These are phyloP conservation scores for Paramyrothecium roridum DNA, from an alignment of 2,329 filamentous ascomycete genomes.

Conservation along the genomic window DNA sequence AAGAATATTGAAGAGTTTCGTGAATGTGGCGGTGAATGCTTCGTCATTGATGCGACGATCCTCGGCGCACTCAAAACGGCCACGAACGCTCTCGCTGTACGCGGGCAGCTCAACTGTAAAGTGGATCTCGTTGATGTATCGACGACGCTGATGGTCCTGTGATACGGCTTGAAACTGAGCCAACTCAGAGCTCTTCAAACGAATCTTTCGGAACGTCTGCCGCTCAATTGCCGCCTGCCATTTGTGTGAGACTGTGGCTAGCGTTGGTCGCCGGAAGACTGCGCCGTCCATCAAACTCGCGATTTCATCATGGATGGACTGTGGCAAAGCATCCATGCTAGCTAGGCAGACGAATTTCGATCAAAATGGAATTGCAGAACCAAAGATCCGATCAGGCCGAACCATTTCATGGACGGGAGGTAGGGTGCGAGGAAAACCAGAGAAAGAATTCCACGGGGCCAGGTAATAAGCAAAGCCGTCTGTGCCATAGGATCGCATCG, in stretches of 20 bases:
- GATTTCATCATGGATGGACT: neutral
- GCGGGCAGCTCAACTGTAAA: constrained; percentile 13
- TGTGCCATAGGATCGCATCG: no score
- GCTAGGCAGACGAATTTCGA: no score
- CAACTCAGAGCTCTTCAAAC: constrained; percentile 13
- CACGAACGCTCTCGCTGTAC: constrained; percentile 10
- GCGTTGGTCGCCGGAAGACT: constrained; percentile 7
- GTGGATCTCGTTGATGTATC: constrained; percentile 10
- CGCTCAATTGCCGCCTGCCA: constrained; percentile 17
- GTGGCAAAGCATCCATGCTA: neutral
- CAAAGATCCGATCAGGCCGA: no score
- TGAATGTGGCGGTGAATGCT: constrained; percentile 14
- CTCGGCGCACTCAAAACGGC: constrained; percentile 13
- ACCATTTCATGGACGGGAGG: no score
- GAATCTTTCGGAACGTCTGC: constrained; percentile 13
- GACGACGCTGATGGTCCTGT: constrained; percentile 7
- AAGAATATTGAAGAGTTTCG: constrained; percentile 11
- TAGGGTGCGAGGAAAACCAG: no score
- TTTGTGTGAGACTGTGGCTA: constrained; percentile 15
- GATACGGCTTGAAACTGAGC: constrained; percentile 11
- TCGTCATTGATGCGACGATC: constrained; percentile 14
- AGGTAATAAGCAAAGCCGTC: no score
- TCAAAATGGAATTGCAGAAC: no score
- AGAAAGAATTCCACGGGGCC: no score
- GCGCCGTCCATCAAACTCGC: neutral